A percentile compares a stretch with the other conserved stretches of the same genome.
These are phyloP conservation scores for Verticillium nonalfalfae DNA, from an alignment of 2,329 filamentous ascomycete genomes.

Conservation along the genomic window DNA sequence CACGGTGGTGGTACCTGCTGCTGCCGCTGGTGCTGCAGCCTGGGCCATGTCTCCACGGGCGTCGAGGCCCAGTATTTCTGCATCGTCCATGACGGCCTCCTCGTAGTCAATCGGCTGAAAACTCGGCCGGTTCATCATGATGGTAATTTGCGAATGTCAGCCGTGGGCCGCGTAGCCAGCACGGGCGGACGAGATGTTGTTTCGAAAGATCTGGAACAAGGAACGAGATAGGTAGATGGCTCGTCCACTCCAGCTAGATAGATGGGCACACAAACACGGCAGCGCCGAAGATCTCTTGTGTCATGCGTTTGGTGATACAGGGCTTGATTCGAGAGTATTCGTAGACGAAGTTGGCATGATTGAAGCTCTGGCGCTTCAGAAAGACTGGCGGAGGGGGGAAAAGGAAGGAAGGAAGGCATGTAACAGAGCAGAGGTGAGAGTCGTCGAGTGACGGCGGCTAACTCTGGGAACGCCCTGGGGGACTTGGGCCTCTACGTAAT, in stretches of 20 bases:
- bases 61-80: background rate
- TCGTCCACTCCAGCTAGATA: background rate
- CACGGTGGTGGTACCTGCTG: slow-evolving; percentile 6
- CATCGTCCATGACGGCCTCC: slow-evolving; percentile 25
- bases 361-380: background rate
- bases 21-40: slow-evolving; percentile 1
- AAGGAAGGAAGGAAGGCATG: background rate
- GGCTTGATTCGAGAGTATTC: background rate
- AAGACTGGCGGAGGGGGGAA: background rate
- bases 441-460: background rate
- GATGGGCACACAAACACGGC: background rate
- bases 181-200: background rate
- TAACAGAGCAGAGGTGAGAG: background rate
- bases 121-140: background rate
- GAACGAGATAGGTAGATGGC: background rate
- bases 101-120: slow-evolving; percentile 16
- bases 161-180: background rate
- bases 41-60: slow-evolving; percentile 6
- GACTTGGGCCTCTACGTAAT: background rate
- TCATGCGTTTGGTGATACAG: background rate
- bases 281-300: background rate
- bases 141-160: background rate
- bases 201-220: background rate
- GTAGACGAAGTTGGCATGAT: background rate
- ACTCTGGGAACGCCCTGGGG: background rate